Percentiles rank a stretch among this genome's conserved stretches.
phyloP scores from a whole-genome alignment of 345 rosid genomes.

The Eucalyptus melliodora region DNA sequence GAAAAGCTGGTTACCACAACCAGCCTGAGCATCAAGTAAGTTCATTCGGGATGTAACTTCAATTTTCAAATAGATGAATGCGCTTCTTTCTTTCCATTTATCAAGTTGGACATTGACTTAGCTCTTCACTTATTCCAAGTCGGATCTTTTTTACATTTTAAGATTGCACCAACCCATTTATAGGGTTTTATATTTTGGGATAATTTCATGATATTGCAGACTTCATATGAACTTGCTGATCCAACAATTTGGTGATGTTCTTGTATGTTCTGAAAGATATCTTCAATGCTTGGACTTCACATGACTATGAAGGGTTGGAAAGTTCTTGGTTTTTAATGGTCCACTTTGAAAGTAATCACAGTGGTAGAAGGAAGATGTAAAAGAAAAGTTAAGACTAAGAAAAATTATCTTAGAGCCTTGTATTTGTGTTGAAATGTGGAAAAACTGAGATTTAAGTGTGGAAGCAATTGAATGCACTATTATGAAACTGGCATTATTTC shows the following conservation, averaged over 20 bases:
- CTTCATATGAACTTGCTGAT: neutral
- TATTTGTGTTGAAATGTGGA: neutral
- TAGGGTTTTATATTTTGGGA: neutral
- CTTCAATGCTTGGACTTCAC: neutral
- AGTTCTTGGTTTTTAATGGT: neutral
- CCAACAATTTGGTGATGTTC: neutral
- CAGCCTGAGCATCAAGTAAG: constrained; percentile 89
- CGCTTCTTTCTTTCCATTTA: neutral
- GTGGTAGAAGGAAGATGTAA: neutral
- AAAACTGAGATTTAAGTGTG: neutral
- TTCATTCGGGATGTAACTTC: neutral
- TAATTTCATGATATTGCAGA: neutral
- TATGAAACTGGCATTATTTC: neutral
- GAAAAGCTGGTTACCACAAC: constrained; percentile 83
- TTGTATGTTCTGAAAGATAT: neutral
- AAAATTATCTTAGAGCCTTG: neutral
- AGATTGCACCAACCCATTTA: neutral
- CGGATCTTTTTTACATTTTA: neutral
- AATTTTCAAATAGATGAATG: neutral
- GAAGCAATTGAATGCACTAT: neutral
- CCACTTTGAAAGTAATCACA: neutral
- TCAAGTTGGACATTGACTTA: neutral
- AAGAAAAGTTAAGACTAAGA: neutral
- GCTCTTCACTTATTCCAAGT: neutral
- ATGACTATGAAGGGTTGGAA: neutral